These are phyloP conservation scores for Termitomyces sp. DNA, from an alignment of 768 basidiomycete species.

Conservation along the genomic window DNA sequence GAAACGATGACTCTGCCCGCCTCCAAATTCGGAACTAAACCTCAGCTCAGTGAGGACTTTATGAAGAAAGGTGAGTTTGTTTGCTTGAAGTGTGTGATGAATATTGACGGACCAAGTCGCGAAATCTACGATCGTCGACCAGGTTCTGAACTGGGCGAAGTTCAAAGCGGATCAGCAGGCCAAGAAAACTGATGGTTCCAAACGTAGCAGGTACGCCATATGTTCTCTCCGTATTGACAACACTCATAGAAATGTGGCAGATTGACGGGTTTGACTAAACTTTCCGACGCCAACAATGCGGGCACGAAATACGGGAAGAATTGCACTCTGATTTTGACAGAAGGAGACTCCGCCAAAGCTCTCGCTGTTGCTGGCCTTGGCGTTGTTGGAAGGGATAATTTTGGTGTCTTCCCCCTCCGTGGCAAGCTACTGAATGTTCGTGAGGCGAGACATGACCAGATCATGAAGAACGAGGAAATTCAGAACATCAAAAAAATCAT, in stretches of 20 bases:
- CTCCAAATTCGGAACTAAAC: conserved; percentile 89
- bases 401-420: conserved; percentile 96
- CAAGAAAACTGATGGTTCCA: conserved; percentile 93
- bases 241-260: conserved; percentile 35
- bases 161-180: conserved; percentile 95
- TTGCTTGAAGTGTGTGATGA: background rate
- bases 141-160: conserved; percentile 93
- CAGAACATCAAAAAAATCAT: conserved; percentile 98
- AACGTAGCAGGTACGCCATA: conserved; percentile 69
- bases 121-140: conserved; percentile 88
- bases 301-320: conserved; percentile 76
- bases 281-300: conserved; percentile 97
- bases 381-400: conserved; percentile 94
- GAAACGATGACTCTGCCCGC: conserved; percentile 86
- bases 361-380: conserved; percentile 92
- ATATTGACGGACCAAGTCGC: conserved; percentile 47
- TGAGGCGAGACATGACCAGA: conserved; percentile 92
- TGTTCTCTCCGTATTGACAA: background rate
- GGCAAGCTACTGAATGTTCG: conserved; percentile 97
- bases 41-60: conserved; percentile 83
- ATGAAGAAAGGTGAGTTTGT: conserved; percentile 81
- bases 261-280: conserved; percentile 86
- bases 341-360: conserved; percentile 98
- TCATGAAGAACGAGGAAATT: conserved; percentile 98
- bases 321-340: conserved; percentile 95